Conservation (phyloP, 2,329 filamentous ascomycete species). For the Paecilomyces sp. region DNA sequence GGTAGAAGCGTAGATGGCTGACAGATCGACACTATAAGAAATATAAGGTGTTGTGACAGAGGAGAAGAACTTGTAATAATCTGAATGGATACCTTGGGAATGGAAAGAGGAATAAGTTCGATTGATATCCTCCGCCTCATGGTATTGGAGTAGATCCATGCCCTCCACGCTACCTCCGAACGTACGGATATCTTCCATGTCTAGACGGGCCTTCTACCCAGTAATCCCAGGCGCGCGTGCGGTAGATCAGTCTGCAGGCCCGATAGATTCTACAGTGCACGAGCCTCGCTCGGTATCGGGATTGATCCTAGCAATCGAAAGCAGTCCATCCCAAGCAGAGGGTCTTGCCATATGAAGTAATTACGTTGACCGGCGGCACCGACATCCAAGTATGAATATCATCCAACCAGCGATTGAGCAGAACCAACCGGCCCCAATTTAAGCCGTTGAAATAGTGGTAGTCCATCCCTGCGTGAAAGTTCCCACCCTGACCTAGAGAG, state of each 20-base stretch:
- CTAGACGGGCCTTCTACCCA: slow-evolving; percentile 16
- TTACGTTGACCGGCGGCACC: slow-evolving; percentile 18
- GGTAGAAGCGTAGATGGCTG: too few species aligned
- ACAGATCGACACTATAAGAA: not conserved
- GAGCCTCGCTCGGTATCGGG: slow-evolving; percentile 2
- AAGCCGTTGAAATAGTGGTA: not conserved
- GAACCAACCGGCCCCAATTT: not conserved
- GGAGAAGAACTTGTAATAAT: not conserved
- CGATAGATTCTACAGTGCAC: slow-evolving; percentile 4
- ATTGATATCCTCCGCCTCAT: slow-evolving; percentile 18
- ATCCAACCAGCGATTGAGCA: slow-evolving; percentile 15
- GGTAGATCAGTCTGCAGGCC: slow-evolving; percentile 19
- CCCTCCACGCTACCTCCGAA: not conserved
- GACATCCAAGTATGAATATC: slow-evolving; percentile 10
- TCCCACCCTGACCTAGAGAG: slow-evolving; percentile 3
- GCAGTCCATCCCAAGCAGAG: slow-evolving; percentile 20
- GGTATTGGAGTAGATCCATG: slow-evolving; percentile 8
- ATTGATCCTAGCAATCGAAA: slow-evolving; percentile 8
- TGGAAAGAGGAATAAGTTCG: slow-evolving; percentile 10
- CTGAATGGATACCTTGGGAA: not conserved
- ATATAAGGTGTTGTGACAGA: not conserved
- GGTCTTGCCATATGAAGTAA: slow-evolving; percentile 8
- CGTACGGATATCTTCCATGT: slow-evolving; percentile 12
- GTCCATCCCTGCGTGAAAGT: slow-evolving; percentile 3
- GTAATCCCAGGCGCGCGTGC: slow-evolving; percentile 15